These are phyloP conservation scores for Benincasa hispida DNA, from an alignment of 306 rosid species.

Conservation along the genomic window DNA sequence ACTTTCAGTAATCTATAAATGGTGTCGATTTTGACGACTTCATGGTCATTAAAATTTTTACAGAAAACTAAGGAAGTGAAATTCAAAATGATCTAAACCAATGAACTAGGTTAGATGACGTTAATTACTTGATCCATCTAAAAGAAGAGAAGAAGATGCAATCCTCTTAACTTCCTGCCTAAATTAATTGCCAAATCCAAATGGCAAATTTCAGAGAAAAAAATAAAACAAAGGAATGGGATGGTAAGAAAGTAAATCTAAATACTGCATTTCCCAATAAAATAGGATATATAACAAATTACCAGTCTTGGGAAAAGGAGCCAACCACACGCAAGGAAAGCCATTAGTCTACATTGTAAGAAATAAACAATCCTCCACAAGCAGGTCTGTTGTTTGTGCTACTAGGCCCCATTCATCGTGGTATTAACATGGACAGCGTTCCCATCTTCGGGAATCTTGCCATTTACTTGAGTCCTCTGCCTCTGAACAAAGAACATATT, in stretches of 20 bases:
- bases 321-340: neutral
- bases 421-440: slow-evolving; percentile 51
- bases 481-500: slow-evolving; percentile 41
- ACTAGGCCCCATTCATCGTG: slow-evolving; percentile 60
- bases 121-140: neutral
- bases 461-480: slow-evolving; percentile 83
- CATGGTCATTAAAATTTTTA: neutral
- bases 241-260: neutral
- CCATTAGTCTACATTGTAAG: slow-evolving; percentile 8
- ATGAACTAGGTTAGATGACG: neutral
- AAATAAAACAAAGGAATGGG: neutral
- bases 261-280: slow-evolving; percentile 1
- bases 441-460: slow-evolving; percentile 76
- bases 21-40: neutral
- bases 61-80: neutral
- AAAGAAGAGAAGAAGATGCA: neutral
- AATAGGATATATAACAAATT: neutral
- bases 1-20: neutral
- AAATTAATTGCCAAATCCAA: neutral
- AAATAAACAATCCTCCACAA: neutral
- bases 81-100: neutral
- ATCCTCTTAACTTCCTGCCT: slow-evolving; percentile 3
- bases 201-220: neutral
- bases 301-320: slow-evolving; percentile 11
- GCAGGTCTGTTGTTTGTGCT: slow-evolving; percentile 15